These are phyloP conservation scores for Coelastrella sp. DNA, from an alignment of 139 green algal species.

Conservation along the genomic window DNA sequence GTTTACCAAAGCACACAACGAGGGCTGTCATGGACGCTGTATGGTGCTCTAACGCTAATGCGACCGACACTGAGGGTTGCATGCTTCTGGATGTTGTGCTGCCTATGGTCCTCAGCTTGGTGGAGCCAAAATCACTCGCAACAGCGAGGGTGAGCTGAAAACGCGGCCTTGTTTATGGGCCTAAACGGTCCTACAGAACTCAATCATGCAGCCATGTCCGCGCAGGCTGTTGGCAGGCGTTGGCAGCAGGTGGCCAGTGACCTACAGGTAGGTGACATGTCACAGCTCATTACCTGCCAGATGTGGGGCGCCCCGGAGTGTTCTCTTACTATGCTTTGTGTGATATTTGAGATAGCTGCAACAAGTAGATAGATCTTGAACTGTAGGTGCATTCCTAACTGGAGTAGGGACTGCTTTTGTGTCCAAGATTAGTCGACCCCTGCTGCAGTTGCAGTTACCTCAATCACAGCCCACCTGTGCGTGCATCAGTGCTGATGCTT, in stretches of 20 bases:
- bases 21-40: not conserved
- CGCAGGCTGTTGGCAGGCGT: slow-evolving; percentile 33
- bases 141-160: not conserved
- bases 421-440: too few relatives aligned
- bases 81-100: not conserved
- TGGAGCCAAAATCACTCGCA: not conserved
- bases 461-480: too few relatives aligned
- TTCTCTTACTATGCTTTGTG: not conserved
- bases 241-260: slow-evolving; percentile 32
- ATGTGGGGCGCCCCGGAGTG: not conserved
- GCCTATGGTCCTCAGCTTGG: not conserved
- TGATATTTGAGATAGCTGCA: too few relatives aligned
- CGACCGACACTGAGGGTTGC: not conserved
- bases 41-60: not conserved
- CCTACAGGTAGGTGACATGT: slow-evolving; percentile 16
- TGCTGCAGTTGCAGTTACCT: too few relatives aligned
- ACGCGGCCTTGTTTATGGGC: too few relatives aligned
- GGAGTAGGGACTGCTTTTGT: too few relatives aligned
- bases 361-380: too few relatives aligned
- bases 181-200: too few relatives aligned
- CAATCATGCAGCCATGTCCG: too few relatives aligned
- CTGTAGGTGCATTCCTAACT: too few relatives aligned
- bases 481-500: too few relatives aligned
- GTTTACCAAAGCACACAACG: too few relatives aligned
- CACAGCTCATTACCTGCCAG: not conserved